A percentile compares a stretch with the other conserved stretches of the same genome.
phyloP scores from a whole-genome alignment of 2,329 filamentous ascomycete species.

The Hymenotorrendiella dingleyae region DNA sequence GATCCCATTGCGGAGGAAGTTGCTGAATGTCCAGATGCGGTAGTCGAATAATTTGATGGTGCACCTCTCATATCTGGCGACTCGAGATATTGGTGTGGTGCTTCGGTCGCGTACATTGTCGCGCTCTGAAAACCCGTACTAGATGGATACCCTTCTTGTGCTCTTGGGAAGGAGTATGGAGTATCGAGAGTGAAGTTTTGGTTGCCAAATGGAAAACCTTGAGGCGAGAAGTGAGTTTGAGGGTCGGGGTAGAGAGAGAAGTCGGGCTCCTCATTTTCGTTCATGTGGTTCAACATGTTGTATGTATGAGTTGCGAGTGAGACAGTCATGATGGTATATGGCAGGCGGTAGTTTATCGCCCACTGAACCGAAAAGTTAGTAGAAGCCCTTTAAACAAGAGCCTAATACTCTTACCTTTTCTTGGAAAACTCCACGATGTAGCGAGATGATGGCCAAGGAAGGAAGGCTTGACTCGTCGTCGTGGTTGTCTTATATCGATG shows the following conservation, averaged over 20 bases:
- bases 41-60: constrained; percentile 30
- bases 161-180: constrained; percentile 25
- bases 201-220: constrained; percentile 42
- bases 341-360: constrained; percentile 34
- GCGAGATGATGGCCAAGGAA: constrained; percentile 3
- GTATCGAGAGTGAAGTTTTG: constrained; percentile 39
- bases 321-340: constrained; percentile 69
- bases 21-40: constrained; percentile 29
- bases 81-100: constrained; percentile 25
- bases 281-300: constrained; percentile 76
- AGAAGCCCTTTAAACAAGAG: no score
- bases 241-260: constrained; percentile 43
- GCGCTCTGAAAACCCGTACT: constrained; percentile 42
- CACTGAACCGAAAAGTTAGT: constrained; percentile 10
- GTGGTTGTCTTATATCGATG: constrained; percentile 2
- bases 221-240: constrained; percentile 35
- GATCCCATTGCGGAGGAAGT: constrained; percentile 31
- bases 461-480: constrained; percentile 4
- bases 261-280: constrained; percentile 29
- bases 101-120: constrained; percentile 39
- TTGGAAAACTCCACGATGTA: constrained; percentile 13
- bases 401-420: constrained; percentile 15
- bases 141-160: constrained; percentile 31
- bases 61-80: constrained; percentile 27
- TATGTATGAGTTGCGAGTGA: constrained; percentile 74